Evolutionary conservation across 1,284 basidiomycete genomes (phyloP).

Genomic region (Cutaneotrichosporon cavernicola): DNA sequence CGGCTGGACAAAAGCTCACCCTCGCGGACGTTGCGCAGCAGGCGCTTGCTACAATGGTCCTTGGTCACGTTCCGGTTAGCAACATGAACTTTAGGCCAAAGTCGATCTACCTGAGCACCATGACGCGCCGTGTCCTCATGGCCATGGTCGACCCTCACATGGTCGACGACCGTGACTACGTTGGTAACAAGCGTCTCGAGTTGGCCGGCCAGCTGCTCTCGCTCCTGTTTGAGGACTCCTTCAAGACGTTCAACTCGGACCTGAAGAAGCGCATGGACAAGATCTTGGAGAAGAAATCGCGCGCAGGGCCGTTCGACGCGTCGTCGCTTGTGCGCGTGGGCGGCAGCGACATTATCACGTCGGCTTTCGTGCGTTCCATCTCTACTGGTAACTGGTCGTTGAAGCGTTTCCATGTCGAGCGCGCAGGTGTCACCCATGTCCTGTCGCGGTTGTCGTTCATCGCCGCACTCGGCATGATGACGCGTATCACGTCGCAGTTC

Average conservation of each 20-base stretch:
- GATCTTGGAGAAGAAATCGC: conserved; percentile 92
- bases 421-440: conserved; percentile 98
- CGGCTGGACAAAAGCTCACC: conserved; percentile 66
- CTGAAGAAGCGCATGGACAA: conserved; percentile 97
- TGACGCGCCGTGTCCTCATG: conserved; percentile 95
- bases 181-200: conserved; percentile 98
- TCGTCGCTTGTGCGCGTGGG: conserved; percentile 59
- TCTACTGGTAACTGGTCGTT: conserved; percentile 99
- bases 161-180: conserved; percentile 98
- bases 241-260: conserved; percentile 98
- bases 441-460: conserved; percentile 94
- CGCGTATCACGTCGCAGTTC: conserved; percentile 96
- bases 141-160: conserved; percentile 95
- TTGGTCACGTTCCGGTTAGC: conserved; percentile 92
- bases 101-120: conserved; percentile 95
- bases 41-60: conserved; percentile 92
- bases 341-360: conserved; percentile 78
- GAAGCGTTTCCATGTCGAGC: conserved; percentile 99
- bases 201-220: conserved; percentile 95
- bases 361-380: conserved; percentile 95
- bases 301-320: conserved; percentile 93
- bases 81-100: conserved; percentile 91
- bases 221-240: conserved; percentile 94
- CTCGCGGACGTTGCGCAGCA: conserved; percentile 93
- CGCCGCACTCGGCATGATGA: conserved; percentile 99